Base-by-base conservation (phyloP, 257 asterid species). In the Echites panduratus region DNA sequence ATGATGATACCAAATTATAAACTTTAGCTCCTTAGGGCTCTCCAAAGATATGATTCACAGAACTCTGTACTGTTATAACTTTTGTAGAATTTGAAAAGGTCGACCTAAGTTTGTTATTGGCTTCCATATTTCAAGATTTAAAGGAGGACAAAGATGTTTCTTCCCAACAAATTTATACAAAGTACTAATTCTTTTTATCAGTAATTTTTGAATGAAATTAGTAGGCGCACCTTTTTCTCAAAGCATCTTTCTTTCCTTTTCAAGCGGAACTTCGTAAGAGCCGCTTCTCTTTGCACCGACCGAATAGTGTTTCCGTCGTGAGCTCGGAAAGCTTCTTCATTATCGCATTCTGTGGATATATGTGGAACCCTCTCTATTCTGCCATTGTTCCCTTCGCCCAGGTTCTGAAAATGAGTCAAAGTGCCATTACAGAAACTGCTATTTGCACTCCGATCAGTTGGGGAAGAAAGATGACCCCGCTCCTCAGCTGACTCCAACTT, bases 231-330 rank as follows among this genome's bases (percentile, higher is more conserved):
- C 99, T 95, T 95, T 85, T 95, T 95, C 79, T 95, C 94, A 69
- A 86, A 95, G 87, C 99, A 92, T 84, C 99, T 85, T 26, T 92
- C 98, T 79, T 95, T 95, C 81, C 99, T 80, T 82, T 95, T 95
- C 82, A 82, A 63, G 7, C 97, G 88, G 74, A 95, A 95, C 76
- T 92, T 95, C n/a, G 80, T 80, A 12, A 95, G 86, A 70, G 99
- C 99, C 4, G 94, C 99, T 81, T 92, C 94, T 81, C 99, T 85
- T 78, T 73, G 95, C 65, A 73, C 22, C n/a, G 93, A 81, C 65
- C 85, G 85, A 66, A 80, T 71, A 58, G 93, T 78, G 75, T 80
- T 78, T 17, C 82, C 90, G 19, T 87, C 96, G 4, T 80, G 82
- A 24, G 57, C 70, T 43, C 64, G 80, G 56, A 79, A 69, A 74